Conservation (phyloP, 2,329 filamentous ascomycete genomes). For the Neofusicoccum umdonicola region DNA sequence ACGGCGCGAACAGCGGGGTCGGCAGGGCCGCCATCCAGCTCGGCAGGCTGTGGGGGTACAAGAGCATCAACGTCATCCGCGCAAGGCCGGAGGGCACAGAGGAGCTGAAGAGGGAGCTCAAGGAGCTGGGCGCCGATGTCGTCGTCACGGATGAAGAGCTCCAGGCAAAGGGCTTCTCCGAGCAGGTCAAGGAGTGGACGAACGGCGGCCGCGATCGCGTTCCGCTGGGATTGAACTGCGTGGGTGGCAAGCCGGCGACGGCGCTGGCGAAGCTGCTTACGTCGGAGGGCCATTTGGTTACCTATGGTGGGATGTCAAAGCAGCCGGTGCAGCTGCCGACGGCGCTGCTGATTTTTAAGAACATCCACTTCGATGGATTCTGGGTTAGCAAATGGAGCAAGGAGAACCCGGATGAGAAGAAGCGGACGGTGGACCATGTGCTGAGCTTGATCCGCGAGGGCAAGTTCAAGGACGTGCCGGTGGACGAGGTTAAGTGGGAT, state of each 20-base stretch:
- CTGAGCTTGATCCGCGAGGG: conserved; percentile 71
- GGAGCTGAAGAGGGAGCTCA: conserved; percentile 60
- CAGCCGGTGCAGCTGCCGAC: conserved; percentile 80
- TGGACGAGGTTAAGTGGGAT: conserved; percentile 78
- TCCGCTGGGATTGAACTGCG: conserved; percentile 83
- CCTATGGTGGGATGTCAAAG: conserved; percentile 93
- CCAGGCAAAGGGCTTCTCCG: conserved; percentile 61
- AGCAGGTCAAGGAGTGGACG: conserved; percentile 63
- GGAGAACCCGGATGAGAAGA: conserved; percentile 68
- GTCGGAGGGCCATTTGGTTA: conserved; percentile 72
- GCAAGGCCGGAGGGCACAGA: conserved; percentile 66
- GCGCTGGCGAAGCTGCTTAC: conserved; percentile 71
- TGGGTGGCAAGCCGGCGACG: conserved; percentile 82
- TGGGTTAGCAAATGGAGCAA: conserved; percentile 93
- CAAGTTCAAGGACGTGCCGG: conserved; percentile 78
- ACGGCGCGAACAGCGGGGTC: conserved; percentile 92
- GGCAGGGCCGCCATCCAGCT: conserved; percentile 90
- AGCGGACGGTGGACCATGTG: conserved; percentile 79
- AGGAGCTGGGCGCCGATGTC: conserved; percentile 59
- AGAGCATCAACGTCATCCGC: conserved; percentile 86
- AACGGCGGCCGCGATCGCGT: conserved; percentile 69
- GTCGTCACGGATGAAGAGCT: conserved; percentile 63
- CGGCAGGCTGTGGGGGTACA: conserved; percentile 78
- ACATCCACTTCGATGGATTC: conserved; percentile 85
- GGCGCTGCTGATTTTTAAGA: conserved; percentile 87